phyloP scores from a whole-genome alignment of 805 yeast genomes.

The Candida bentonensis region DNA sequence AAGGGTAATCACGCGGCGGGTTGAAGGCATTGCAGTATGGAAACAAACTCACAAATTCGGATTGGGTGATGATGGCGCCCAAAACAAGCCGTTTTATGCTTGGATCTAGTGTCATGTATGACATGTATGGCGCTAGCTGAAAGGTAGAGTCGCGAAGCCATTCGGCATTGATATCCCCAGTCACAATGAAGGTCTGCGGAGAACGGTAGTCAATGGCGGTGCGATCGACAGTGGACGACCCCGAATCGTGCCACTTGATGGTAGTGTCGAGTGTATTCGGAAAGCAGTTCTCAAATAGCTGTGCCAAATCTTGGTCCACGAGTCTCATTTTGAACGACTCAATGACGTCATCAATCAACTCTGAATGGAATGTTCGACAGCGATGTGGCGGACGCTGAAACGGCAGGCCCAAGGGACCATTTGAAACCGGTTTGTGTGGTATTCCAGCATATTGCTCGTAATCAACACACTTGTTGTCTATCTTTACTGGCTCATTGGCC shows the following conservation, averaged over 20 bases:
- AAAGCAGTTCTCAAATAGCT: constrained; percentile 66
- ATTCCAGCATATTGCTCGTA: constrained; percentile 46
- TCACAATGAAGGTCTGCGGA: constrained; percentile 64
- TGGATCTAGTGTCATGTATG: constrained; percentile 39
- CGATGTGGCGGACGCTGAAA: constrained; percentile 59
- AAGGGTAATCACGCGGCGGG: constrained; percentile 42
- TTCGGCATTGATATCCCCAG: constrained; percentile 90
- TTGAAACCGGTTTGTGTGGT: constrained; percentile 42
- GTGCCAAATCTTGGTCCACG: constrained; percentile 49
- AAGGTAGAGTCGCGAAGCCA: constrained; percentile 84
- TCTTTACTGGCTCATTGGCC: no score
- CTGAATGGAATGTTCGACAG: constrained; percentile 62
- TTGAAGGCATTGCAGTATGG: constrained; percentile 91
- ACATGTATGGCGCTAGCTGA: constrained; percentile 65
- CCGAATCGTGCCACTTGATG: constrained; percentile 46
- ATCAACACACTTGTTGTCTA: constrained; percentile 34
- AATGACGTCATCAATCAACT: constrained; percentile 47
- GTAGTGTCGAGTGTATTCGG: constrained; percentile 88
- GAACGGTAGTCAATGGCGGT: neutral
- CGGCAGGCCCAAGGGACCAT: constrained; percentile 45
- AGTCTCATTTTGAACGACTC: constrained; percentile 36
- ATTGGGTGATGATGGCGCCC: constrained; percentile 77
- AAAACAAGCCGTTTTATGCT: constrained; percentile 36
- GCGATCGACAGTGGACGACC: neutral
- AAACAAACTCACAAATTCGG: constrained; percentile 40